Conservation (phyloP, 495 filamentous ascomycete species). For the Neurospora africana region DNA sequence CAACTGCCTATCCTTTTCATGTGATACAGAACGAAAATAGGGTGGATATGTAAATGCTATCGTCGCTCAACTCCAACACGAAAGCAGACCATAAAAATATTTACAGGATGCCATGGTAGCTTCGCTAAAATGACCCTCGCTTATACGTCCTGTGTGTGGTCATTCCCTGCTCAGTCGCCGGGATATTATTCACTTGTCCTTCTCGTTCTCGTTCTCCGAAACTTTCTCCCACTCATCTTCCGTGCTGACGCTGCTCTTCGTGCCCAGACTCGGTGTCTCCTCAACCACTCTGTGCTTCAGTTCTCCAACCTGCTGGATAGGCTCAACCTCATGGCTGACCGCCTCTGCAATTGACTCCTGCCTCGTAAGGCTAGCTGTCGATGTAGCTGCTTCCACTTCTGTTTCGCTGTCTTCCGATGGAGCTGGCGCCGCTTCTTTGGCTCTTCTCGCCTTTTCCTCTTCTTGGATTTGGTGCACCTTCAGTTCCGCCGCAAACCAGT, state of each 20-base stretch:
- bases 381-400: constrained; percentile 36
- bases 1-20: not conserved
- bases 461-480: constrained; percentile 53
- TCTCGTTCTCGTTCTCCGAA: constrained; percentile 46
- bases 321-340: constrained; percentile 28
- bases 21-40: not conserved
- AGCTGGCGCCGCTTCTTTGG: constrained; percentile 19
- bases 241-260: constrained; percentile 39
- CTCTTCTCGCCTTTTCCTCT: constrained; percentile 42
- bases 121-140: not conserved
- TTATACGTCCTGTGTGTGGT: not conserved
- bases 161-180: not conserved
- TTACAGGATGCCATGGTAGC: not conserved
- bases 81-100: not conserved
- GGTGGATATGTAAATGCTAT: not conserved
- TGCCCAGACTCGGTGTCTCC: constrained; percentile 18
- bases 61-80: not conserved
- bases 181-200: constrained; percentile 27
- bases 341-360: constrained; percentile 9
- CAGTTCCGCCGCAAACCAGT: constrained; percentile 90
- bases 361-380: constrained; percentile 17
- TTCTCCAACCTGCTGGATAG: constrained; percentile 25
- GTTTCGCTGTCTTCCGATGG: constrained; percentile 37
- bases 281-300: constrained; percentile 28
- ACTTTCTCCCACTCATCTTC: constrained; percentile 53